These are phyloP conservation scores for Cladosporium austrohemisphaericum DNA, from an alignment of 2,329 filamentous ascomycete species.

Conservation along the genomic window DNA sequence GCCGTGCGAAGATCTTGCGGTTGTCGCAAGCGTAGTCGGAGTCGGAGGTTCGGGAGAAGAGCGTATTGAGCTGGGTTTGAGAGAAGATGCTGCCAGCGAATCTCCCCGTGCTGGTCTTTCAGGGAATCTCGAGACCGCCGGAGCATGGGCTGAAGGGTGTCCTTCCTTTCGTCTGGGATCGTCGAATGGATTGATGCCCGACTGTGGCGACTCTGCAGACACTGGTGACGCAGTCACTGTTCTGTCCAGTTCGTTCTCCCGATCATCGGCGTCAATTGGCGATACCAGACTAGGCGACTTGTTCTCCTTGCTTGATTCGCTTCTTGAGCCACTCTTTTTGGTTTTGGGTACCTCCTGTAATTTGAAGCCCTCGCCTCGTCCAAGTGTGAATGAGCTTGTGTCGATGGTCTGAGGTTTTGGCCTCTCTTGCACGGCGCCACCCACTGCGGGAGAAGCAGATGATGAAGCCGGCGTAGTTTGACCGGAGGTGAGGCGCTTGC, in stretches of 20 bases:
- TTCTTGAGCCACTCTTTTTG: conserved; percentile 49
- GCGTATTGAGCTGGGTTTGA: conserved; percentile 21
- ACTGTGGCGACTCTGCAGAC: conserved; percentile 36
- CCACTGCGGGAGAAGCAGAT: conserved; percentile 25
- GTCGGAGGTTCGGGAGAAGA: conserved; percentile 35
- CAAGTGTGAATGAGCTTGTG: conserved; percentile 26
- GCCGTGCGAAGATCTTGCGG: conserved; percentile 28
- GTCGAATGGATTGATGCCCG: conserved; percentile 38
- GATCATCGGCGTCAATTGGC: conserved; percentile 29
- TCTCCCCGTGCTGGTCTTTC: conserved; percentile 57
- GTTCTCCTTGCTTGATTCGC: conserved; percentile 45
- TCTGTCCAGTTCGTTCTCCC: conserved; percentile 32
- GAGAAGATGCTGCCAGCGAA: conserved; percentile 47
- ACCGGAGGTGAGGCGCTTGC: conserved; percentile 31
- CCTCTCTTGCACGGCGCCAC: conserved; percentile 38
- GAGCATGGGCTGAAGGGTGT: conserved; percentile 24
- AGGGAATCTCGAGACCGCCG: conserved; percentile 37
- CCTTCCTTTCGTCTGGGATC: conserved; percentile 35
- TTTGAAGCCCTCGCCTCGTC: conserved; percentile 55
- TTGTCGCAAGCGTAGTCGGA: conserved; percentile 38
- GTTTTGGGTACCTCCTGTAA: conserved; percentile 74
- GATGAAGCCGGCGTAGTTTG: conserved; percentile 7
- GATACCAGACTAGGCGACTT: conserved; percentile 39
- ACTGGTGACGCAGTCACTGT: conserved; percentile 36
- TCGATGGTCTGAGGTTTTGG: conserved; percentile 25